Conservation (phyloP, 495 filamentous ascomycete species). For the Xylaria sp. region DNA sequence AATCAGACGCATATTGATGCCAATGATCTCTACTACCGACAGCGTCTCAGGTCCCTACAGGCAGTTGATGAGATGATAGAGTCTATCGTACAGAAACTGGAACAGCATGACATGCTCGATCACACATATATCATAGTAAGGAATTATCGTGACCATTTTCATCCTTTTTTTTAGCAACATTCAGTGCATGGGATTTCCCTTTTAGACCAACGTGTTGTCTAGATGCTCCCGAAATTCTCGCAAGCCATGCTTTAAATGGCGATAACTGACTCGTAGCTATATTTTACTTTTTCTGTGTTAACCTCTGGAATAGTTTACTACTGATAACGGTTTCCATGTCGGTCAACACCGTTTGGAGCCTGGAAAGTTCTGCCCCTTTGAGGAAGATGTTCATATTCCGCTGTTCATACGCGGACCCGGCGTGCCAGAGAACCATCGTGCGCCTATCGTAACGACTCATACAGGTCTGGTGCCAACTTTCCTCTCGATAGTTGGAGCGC, state of each 20-base stretch:
- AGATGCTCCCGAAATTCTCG: background rate
- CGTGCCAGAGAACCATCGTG: constrained; percentile 36
- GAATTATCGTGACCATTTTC: background rate
- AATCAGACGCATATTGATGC: constrained; percentile 50
- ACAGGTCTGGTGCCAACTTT: constrained; percentile 24
- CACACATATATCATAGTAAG: constrained; percentile 53
- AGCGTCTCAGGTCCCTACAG: constrained; percentile 59
- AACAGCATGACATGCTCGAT: constrained; percentile 54
- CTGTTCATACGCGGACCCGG: constrained; percentile 59
- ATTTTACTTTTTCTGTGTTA: too few relatives aligned
- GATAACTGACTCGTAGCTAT: background rate
- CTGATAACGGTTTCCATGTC: constrained; percentile 67
- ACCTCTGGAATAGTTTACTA: constrained; percentile 55
- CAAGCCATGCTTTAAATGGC: too few relatives aligned
- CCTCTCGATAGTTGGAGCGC: constrained; percentile 17
- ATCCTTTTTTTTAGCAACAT: too few relatives aligned
- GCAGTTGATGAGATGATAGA: constrained; percentile 66
- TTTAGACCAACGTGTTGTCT: background rate
- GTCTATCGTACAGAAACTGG: constrained; percentile 51
- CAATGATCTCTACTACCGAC: constrained; percentile 56
- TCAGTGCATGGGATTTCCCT: background rate
- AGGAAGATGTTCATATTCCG: constrained; percentile 66
- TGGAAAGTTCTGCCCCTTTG: constrained; percentile 63
- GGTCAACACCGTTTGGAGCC: constrained; percentile 65
- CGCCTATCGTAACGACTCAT: constrained; percentile 17